Conservation (phyloP, 2,329 filamentous ascomycete genomes). For the Claviceps sorghi region DNA sequence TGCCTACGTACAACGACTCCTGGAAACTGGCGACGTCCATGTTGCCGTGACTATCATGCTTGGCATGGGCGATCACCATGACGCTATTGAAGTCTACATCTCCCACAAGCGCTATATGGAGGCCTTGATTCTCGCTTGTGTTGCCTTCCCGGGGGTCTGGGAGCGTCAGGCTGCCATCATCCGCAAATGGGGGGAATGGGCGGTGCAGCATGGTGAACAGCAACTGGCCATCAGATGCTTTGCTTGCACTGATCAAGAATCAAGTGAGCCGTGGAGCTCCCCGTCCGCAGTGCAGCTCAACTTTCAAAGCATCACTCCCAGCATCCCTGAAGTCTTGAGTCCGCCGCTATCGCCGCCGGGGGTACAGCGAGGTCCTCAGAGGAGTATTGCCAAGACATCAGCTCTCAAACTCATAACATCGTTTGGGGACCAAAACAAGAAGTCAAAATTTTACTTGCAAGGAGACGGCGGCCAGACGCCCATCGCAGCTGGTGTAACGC, state of each 20-base stretch:
- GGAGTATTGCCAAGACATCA: conserved; percentile 61
- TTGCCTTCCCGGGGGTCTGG: conserved; percentile 77
- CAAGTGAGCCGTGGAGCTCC: conserved; percentile 75
- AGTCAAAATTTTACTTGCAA: conserved; percentile 48
- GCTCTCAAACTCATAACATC: conserved; percentile 84
- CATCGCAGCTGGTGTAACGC: conserved; percentile 69
- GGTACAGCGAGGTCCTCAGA: conserved; percentile 41
- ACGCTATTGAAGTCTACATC: conserved; percentile 92
- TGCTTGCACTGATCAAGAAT: conserved; percentile 76
- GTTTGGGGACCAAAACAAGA: conserved; percentile 51
- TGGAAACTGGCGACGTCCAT: conserved; percentile 83
- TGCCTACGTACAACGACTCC: conserved; percentile 75
- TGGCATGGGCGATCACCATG: conserved; percentile 79
- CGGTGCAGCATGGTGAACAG: conserved; percentile 72
- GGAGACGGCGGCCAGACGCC: conserved; percentile 53
- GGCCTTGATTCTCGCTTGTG: conserved; percentile 72
- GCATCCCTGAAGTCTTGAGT: conserved; percentile 48
- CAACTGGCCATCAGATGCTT: conserved; percentile 88
- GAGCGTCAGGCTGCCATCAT: conserved; percentile 77
- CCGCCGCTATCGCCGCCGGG: conserved; percentile 62
- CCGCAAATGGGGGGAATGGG: conserved; percentile 88
- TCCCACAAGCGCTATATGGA: conserved; percentile 88
- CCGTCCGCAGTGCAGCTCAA: conserved; percentile 55
- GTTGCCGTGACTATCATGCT: conserved; percentile 86
- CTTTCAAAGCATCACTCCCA: conserved; percentile 38